Conservation (phyloP, 768 basidiomycete species). For the Lactarius trivialis region DNA sequence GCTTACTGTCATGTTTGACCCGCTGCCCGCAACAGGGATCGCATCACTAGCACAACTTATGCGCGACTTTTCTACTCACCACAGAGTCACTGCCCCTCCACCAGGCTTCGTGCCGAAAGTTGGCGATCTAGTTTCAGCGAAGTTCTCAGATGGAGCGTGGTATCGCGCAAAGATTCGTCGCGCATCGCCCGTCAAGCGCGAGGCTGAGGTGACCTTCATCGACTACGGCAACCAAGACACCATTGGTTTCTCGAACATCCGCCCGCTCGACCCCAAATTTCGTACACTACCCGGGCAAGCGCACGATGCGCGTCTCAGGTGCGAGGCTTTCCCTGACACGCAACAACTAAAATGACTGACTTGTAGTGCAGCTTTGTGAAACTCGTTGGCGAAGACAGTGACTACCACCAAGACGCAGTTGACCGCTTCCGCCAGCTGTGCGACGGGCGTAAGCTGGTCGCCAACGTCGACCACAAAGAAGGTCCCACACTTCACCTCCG, state of each 20-base stretch:
- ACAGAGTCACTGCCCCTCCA: constrained; percentile 56
- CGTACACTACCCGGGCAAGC: constrained; percentile 88
- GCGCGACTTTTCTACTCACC: constrained; percentile 86
- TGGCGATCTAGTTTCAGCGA: constrained; percentile 90
- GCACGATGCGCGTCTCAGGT: constrained; percentile 89
- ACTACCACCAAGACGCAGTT: constrained; percentile 80
- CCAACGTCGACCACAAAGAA: constrained; percentile 89
- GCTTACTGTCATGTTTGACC: neutral
- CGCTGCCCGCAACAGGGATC: constrained; percentile 50
- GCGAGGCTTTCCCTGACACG: constrained; percentile 18
- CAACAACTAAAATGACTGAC: neutral
- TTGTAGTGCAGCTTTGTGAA: constrained; percentile 68
- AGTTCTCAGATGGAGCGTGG: constrained; percentile 92
- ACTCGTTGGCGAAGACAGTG: constrained; percentile 71
- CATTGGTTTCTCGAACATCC: constrained; percentile 71
- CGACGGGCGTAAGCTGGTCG: constrained; percentile 92
- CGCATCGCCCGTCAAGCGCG: constrained; percentile 81
- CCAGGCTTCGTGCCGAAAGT: constrained; percentile 72
- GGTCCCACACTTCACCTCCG: constrained; percentile 76
- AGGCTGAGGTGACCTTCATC: constrained; percentile 93
- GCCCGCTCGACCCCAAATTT: constrained; percentile 88
- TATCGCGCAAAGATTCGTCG: constrained; percentile 91
- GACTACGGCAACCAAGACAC: constrained; percentile 94
- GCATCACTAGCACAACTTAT: constrained; percentile 89
- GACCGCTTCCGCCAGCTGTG: constrained; percentile 80